Evolutionary conservation across 2,329 filamentous ascomycete genomes (phyloP).

Genomic region (Epichloe sibirici): DNA sequence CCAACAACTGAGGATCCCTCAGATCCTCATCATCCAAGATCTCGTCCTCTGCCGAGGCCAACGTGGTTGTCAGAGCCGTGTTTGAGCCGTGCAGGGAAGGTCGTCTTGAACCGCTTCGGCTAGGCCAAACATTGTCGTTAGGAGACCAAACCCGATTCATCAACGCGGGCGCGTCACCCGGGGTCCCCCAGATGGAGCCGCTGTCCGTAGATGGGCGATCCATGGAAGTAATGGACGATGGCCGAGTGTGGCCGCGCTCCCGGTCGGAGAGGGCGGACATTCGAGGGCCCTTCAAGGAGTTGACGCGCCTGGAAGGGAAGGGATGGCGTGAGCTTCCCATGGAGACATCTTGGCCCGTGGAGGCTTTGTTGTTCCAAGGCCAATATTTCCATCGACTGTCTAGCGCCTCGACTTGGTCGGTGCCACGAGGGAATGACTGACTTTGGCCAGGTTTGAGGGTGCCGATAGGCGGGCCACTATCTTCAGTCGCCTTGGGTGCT

Average conservation of each 20-base stretch:
- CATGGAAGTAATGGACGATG: conserved; percentile 54
- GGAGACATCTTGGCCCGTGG: conserved; percentile 30
- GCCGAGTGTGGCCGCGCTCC: conserved; percentile 49
- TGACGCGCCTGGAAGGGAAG: conserved; percentile 31
- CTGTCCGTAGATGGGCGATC: conserved; percentile 71
- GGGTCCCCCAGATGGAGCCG: conserved; percentile 58
- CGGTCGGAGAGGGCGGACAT: conserved; percentile 38
- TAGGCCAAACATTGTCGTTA: conserved; percentile 38
- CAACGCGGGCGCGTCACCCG: conserved; percentile 30
- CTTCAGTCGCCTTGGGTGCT: conserved; percentile 38
- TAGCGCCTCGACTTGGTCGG: conserved; percentile 42
- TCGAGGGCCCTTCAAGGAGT: conserved; percentile 38
- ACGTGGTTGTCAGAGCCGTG: conserved; percentile 45
- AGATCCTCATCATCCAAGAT: conserved; percentile 48
- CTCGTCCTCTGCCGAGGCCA: conserved; percentile 52
- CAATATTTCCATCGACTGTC: conserved; percentile 44
- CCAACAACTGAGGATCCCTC: conserved; percentile 37
- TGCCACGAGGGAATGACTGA: conserved; percentile 59
- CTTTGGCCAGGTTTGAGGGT: conserved; percentile 60
- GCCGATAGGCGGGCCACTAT: conserved; percentile 49
- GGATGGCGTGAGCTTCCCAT: conserved; percentile 19
- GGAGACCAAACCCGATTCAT: conserved; percentile 54
- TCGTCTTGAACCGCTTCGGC: conserved; percentile 62
- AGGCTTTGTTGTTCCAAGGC: conserved; percentile 46
- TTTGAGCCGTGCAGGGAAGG: conserved; percentile 72